Percentiles rank a stretch among this genome's conserved stretches.
phyloP scores from a whole-genome alignment of 495 filamentous ascomycete genomes.

The Daldinia childiae region DNA sequence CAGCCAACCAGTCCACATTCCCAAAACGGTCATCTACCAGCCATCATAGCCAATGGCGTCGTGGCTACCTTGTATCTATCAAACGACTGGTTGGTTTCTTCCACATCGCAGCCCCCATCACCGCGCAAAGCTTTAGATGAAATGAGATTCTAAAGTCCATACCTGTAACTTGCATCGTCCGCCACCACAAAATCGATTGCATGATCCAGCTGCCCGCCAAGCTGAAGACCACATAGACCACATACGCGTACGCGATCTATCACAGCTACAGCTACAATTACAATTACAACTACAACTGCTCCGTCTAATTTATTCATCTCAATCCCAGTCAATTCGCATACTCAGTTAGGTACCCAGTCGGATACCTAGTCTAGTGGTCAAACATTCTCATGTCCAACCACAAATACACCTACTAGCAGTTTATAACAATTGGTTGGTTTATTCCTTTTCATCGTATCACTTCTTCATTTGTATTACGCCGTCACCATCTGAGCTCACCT shows the following conservation, averaged over 20 bases:
- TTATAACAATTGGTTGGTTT: not conserved
- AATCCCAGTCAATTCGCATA: constrained; percentile 1
- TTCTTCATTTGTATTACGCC: constrained; percentile 3
- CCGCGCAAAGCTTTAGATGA: constrained; percentile 26
- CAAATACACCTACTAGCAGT: constrained; percentile 8
- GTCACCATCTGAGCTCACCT: constrained; percentile 17
- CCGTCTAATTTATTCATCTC: constrained; percentile 3
- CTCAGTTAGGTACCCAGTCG: not conserved
- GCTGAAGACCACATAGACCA: not conserved
- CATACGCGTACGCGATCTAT: constrained; percentile 1
- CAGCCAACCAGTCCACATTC: constrained; percentile 38
- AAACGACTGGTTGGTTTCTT: not conserved
- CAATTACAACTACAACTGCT: not conserved
- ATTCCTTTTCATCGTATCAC: constrained; percentile 4
- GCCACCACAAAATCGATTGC: not conserved
- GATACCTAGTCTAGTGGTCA: constrained; percentile 7
- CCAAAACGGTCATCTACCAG: constrained; percentile 34
- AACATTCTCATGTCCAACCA: constrained; percentile 18
- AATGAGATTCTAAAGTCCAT: constrained; percentile 9
- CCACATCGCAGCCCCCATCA: constrained; percentile 11
- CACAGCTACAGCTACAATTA: not conserved
- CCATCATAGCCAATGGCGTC: constrained; percentile 35
- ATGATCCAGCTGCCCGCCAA: constrained; percentile 7
- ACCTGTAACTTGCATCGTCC: not conserved
- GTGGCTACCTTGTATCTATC: constrained; percentile 13